These are phyloP conservation scores for Phytophthora rubi DNA, from an alignment of 352 stramenopile species.

Conservation along the genomic window DNA sequence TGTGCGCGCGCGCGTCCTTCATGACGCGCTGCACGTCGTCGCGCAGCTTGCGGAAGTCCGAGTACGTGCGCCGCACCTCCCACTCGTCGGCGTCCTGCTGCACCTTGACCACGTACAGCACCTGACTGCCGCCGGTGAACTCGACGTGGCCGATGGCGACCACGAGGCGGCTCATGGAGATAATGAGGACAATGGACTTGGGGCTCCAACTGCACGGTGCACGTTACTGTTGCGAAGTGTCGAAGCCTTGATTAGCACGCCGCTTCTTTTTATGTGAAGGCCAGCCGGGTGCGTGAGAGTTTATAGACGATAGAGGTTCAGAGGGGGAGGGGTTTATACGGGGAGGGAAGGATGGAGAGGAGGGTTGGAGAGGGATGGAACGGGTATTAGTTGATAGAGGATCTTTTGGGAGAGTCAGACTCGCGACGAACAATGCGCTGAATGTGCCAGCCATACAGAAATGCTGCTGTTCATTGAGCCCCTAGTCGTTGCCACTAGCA, in stretches of 20 bases:
- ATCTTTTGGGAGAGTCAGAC: neutral
- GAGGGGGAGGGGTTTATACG: neutral
- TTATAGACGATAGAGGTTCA: neutral
- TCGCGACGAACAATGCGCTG: neutral
- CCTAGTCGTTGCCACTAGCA: slow-evolving; percentile 1
- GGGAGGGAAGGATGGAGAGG: neutral
- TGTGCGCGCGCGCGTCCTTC: slow-evolving; percentile 56
- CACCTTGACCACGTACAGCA: slow-evolving; percentile 79
- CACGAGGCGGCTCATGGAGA: slow-evolving; percentile 71
- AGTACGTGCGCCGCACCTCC: slow-evolving; percentile 73
- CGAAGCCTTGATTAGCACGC: slow-evolving; percentile 19
- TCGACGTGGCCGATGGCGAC: slow-evolving; percentile 81
- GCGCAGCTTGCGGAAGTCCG: slow-evolving; percentile 74
- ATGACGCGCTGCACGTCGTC: slow-evolving; percentile 73
- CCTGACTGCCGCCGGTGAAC: slow-evolving; percentile 72
- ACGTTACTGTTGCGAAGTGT: neutral
- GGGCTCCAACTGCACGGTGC: too few relatives aligned
- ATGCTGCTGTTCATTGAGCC: neutral
- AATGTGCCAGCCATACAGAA: neutral
- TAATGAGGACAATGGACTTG: neutral
- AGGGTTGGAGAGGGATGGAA: neutral
- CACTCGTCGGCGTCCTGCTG: slow-evolving; percentile 78
- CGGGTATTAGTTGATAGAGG: neutral
- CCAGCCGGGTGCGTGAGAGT: neutral
- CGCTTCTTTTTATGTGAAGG: neutral